Evolutionary conservation across 1,139 yeast genomes (phyloP), one percentile per base, ranked within the genome.

Genomic region (Pichia sp.): DNA sequence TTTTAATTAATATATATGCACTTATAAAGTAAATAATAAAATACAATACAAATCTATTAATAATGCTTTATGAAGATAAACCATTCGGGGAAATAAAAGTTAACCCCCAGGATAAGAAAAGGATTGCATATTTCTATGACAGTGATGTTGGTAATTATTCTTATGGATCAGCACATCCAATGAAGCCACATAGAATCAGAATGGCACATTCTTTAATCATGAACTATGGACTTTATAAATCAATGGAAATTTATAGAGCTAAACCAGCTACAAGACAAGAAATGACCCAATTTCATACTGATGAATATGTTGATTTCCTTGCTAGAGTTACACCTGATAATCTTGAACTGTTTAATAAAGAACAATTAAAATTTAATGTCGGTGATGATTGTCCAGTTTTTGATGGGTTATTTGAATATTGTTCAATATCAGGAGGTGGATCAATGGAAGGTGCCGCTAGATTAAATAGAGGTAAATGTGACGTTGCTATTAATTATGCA

Each of bases 351-450:
- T 90, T 89, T 66, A 82, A 87, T 59, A 89, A 89, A 65, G 97
- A 92, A 67, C 95, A 88, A 64, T 86, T 86, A 49, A 83, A 86
- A 63, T 92, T 90, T 71, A 90, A 90, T 63, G 90, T 92, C 49
- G 97, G 97, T 33, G 97, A 89, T 61, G 98, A 92, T 66, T 92
- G 98, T 67, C 98, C 98, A 1, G 92, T 92, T 32, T 92, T 92
- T 65, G 97, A 90, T 61, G 97, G 97, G 6, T 75, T 92, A 63
- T 92, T 84, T 65, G 95, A 89, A 57, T 90, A 89, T 65, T 83
- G 90, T 51, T 72, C 87, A 9, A 80, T 88, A 18, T 88, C 90
- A 56, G 84, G 97, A 1, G 97, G 97, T 30, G 96, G 96, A 2
- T 84, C 95, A 2, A 70, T 92, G 62, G 97, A 92, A 66, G 98